Evolutionary conservation across 2,329 filamentous ascomycete species (phyloP), one percentile per base, ranked within the genome.

Genomic region (Ceratocystis destructans): DNA sequence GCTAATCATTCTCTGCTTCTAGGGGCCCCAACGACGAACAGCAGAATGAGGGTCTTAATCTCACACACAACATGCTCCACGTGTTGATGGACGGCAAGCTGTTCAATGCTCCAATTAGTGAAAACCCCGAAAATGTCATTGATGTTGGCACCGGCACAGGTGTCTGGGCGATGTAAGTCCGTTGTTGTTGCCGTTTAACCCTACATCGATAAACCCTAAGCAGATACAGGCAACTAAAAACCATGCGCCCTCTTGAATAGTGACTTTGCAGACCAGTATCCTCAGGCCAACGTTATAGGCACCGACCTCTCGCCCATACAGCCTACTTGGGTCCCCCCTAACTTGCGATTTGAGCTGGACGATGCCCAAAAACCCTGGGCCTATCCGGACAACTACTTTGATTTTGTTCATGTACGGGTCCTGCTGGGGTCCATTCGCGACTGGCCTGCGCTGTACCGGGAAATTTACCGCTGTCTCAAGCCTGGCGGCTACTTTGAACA

Each of bases 271-370:
- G 72, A 80, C 64, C 68, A 75, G 4, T 77, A 78, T 48, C 79
- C 80, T 37, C 71, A 75, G 69, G 76, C 72, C 69, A 75, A 71
- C 74, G 82, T 73, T 12, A 78, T 78, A 62, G 82, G 82, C 25
- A 82, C 80, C 12, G 82, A 84, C 70, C 75, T 84, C n/a, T 82
- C 80, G 3, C 81, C 82, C 0, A 82, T 83, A 12, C 82, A 84
- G 69, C 81, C 82, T 0, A 74, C 73, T 22, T 81, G 68, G 69
- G 79, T 84, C 1, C 83, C 83, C 1, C 77, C 79, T 53, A 87
- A 87, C 70, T 82, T 85, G 66, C 79, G 81, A 69, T 87, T 87
- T 69, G 78, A 85, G 68, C 79, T 87, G 59, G 84, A 87, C 72
- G 83, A 87, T 71, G 79, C 82, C 46, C 80, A 83, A 70, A 77